Evolutionary conservation across 2,329 filamentous ascomycete species (phyloP).

Genomic region (Trichophyton mentagrophytes): DNA sequence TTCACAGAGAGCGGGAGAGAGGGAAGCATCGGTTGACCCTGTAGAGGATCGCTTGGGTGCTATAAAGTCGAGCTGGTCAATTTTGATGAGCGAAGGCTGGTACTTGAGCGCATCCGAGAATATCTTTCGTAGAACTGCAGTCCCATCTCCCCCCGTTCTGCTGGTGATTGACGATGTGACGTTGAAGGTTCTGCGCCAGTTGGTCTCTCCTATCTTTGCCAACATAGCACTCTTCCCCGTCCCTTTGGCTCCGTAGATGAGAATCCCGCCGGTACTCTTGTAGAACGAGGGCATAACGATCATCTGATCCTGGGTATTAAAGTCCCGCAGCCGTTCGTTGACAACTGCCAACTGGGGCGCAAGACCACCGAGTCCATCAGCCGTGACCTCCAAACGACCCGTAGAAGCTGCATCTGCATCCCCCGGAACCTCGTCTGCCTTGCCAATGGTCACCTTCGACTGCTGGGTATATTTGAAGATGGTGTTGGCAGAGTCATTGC

Average conservation of each 20-base stretch:
- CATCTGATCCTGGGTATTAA: slow-evolving; percentile 28
- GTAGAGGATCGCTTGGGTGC: slow-evolving; percentile 45
- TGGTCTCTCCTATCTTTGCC: slow-evolving; percentile 50
- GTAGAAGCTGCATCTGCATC: slow-evolving; percentile 5
- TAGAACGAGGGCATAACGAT: slow-evolving; percentile 31
- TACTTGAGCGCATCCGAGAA: slow-evolving; percentile 57
- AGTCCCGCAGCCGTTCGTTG: slow-evolving; percentile 52
- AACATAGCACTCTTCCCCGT: slow-evolving; percentile 75
- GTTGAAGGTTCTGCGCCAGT: slow-evolving; percentile 57
- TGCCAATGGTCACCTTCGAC: slow-evolving; percentile 24
- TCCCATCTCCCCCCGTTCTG: slow-evolving; percentile 30
- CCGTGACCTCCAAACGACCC: slow-evolving; percentile 21
- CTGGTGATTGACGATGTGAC: slow-evolving; percentile 24
- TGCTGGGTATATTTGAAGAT: slow-evolving; percentile 26
- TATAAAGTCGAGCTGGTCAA: slow-evolving; percentile 64
- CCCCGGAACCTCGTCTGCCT: slow-evolving; percentile 13
- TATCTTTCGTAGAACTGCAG: slow-evolving; percentile 48
- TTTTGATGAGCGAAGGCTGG: slow-evolving; percentile 64
- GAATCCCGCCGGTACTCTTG: slow-evolving; percentile 44
- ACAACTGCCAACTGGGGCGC: slow-evolving; percentile 50
- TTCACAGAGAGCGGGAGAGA: slow-evolving; percentile 30
- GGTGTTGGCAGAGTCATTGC: slow-evolving; percentile 28
- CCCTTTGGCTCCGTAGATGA: slow-evolving; percentile 69
- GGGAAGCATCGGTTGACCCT: slow-evolving; percentile 21
- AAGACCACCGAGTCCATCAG: slow-evolving; percentile 53